Percentiles rank a stretch among this genome's conserved stretches.
phyloP scores from a whole-genome alignment of 2,329 filamentous ascomycete species.

The Arthrobotrys musiformis region DNA sequence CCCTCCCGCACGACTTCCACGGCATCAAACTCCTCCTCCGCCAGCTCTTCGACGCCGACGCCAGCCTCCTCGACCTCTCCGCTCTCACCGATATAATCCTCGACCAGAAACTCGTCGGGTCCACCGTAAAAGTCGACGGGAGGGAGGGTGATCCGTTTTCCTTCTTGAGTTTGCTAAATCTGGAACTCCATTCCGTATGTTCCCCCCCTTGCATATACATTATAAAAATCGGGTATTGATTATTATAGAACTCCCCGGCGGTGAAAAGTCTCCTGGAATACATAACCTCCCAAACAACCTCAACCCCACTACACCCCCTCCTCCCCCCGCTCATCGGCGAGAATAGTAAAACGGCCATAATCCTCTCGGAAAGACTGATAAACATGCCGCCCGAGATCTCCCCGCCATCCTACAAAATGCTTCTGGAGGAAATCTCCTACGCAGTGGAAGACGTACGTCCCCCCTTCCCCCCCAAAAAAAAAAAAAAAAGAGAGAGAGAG shows the following conservation, averaged over 20 bases:
- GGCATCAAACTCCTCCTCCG: slow-evolving; percentile 89
- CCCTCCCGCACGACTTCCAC: slow-evolving; percentile 91
- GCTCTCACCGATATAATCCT: slow-evolving; percentile 86
- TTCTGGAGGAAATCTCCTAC: slow-evolving; percentile 87
- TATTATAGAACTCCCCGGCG: slow-evolving; percentile 64
- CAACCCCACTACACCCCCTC: slow-evolving; percentile 26
- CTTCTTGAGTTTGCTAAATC: slow-evolving; percentile 71
- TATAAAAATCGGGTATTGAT: neutral
- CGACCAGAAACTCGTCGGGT: slow-evolving; percentile 86
- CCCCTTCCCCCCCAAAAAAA: neutral
- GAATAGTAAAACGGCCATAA: slow-evolving; percentile 75
- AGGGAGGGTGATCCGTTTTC: slow-evolving; percentile 73
- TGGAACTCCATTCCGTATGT: slow-evolving; percentile 75
- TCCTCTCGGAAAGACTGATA: slow-evolving; percentile 92
- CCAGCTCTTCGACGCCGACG: slow-evolving; percentile 91
- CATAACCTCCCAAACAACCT: slow-evolving; percentile 66
- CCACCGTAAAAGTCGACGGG: slow-evolving; percentile 96
- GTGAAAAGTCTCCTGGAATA: slow-evolving; percentile 70
- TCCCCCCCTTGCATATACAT: neutral
- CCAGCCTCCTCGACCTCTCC: slow-evolving; percentile 85
- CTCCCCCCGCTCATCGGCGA: slow-evolving; percentile 59
- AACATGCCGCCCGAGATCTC: slow-evolving; percentile 95
- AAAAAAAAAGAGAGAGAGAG: neutral
- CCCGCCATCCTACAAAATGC: slow-evolving; percentile 93
- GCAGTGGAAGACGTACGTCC: slow-evolving; percentile 76